Evolutionary conservation across 805 yeast species (phyloP).

Genomic region (Torulaspora gathmanii): DNA sequence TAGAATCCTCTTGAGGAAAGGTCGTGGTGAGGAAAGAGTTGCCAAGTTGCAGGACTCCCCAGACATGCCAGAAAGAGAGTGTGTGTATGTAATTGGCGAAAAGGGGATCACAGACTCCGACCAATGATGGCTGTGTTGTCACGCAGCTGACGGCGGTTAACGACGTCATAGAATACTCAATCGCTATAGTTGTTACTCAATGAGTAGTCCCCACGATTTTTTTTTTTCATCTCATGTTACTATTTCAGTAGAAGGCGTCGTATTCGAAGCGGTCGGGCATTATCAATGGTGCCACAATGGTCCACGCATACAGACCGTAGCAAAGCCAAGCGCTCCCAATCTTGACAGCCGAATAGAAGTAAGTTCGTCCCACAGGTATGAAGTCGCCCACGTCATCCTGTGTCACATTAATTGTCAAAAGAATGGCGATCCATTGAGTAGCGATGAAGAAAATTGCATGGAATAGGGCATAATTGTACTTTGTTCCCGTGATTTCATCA

Average conservation of each 20-base stretch:
- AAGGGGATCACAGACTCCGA: slow-evolving; percentile 58
- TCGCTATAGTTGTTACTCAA: not conserved
- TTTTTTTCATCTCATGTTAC: not conserved
- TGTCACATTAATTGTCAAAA: slow-evolving; percentile 86
- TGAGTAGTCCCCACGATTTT: not conserved
- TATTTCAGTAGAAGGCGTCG: slow-evolving; percentile 22
- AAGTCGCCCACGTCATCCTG: slow-evolving; percentile 82
- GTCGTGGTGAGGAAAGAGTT: slow-evolving; percentile 74
- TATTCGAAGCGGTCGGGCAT: slow-evolving; percentile 80
- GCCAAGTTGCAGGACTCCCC: slow-evolving; percentile 79
- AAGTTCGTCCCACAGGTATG: slow-evolving; percentile 94
- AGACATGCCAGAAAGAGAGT: slow-evolving; percentile 76
- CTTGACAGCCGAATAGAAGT: slow-evolving; percentile 92
- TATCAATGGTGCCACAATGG: slow-evolving; percentile 80
- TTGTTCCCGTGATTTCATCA: slow-evolving; percentile 63
- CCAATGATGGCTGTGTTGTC: slow-evolving; percentile 15
- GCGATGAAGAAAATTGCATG: slow-evolving; percentile 91
- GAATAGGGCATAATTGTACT: slow-evolving; percentile 81
- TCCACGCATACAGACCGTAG: slow-evolving; percentile 82
- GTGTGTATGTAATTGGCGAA: slow-evolving; percentile 66
- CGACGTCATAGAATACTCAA: not conserved
- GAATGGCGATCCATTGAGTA: slow-evolving; percentile 93
- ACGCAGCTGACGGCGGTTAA: not conserved
- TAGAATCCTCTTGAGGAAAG: slow-evolving; percentile 65
- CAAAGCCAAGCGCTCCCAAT: slow-evolving; percentile 91